Percentiles rank a stretch among this genome's conserved stretches.
Conservation (phyloP, 2,329 filamentous ascomycete species). For the Fonsecaea erecta region DNA sequence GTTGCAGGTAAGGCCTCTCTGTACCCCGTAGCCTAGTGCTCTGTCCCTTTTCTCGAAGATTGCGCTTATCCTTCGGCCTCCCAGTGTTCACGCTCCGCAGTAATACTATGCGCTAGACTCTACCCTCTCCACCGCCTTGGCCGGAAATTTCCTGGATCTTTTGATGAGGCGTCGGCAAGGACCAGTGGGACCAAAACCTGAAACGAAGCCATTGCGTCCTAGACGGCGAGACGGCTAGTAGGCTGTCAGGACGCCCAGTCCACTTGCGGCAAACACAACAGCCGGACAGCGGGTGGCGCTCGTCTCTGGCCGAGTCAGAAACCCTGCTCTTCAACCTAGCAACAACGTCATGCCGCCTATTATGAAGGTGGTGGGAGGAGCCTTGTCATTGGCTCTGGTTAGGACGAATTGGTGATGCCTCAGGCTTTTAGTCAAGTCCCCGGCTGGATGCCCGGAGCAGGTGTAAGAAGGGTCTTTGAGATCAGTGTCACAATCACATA, state of each 20-base stretch:
- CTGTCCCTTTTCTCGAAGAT: background rate
- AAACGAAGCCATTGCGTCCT: constrained; percentile 25
- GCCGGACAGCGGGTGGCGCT: constrained; percentile 24
- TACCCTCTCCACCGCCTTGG: background rate
- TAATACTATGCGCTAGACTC: background rate
- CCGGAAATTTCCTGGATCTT: constrained; percentile 7
- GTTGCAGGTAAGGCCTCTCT: background rate
- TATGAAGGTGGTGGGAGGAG: background rate
- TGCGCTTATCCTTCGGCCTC: background rate
- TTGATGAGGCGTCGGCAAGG: constrained; percentile 10
- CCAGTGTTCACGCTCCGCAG: background rate
- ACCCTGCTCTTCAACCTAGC: background rate
- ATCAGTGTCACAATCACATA: background rate
- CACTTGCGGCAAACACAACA: background rate
- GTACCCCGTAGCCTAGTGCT: background rate
- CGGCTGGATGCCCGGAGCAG: too few species aligned
- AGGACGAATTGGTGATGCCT: background rate
- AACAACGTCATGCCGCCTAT: background rate
- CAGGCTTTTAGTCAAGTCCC: background rate
- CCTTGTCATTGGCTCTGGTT: background rate
- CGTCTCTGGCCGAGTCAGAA: constrained; percentile 4
- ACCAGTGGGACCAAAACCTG: constrained; percentile 23
- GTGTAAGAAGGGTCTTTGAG: background rate
- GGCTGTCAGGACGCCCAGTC: background rate
- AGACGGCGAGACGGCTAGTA: background rate